These are phyloP conservation scores for Lentinula edodes DNA, from an alignment of 768 basidiomycete species.

Conservation along the genomic window DNA sequence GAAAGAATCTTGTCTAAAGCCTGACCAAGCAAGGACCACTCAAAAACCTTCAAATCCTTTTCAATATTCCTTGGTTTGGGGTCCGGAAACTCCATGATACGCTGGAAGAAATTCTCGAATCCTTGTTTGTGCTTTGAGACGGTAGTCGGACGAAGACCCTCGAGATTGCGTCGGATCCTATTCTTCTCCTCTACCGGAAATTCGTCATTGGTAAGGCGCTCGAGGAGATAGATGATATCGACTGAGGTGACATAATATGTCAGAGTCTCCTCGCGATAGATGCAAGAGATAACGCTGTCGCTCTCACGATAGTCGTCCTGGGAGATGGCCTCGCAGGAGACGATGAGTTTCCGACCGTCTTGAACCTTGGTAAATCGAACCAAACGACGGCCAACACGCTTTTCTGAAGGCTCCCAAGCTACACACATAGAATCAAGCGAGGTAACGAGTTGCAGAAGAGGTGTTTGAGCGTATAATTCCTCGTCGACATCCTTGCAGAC, in stretches of 20 bases:
- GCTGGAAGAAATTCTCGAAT: slow-evolving; percentile 84
- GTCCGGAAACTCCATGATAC: slow-evolving; percentile 93
- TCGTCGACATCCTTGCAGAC: slow-evolving; percentile 23
- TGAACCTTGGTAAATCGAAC: slow-evolving; percentile 81
- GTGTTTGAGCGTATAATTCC: slow-evolving; percentile 44
- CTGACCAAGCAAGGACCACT: slow-evolving; percentile 65
- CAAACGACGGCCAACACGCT: slow-evolving; percentile 67
- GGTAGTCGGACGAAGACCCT: slow-evolving; percentile 87
- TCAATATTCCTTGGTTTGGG: slow-evolving; percentile 97
- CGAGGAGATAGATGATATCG: slow-evolving; percentile 90
- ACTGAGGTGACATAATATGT: slow-evolving; percentile 90
- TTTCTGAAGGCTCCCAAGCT: slow-evolving; percentile 63
- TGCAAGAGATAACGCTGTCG: slow-evolving; percentile 90
- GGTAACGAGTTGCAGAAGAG: slow-evolving; percentile 55
- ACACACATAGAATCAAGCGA: slow-evolving; percentile 50
- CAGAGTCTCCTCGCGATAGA: slow-evolving; percentile 74
- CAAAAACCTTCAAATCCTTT: slow-evolving; percentile 90
- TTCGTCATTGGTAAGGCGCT: slow-evolving; percentile 65
- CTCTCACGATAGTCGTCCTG: slow-evolving; percentile 70
- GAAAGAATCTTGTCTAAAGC: slow-evolving; percentile 76
- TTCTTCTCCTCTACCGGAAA: slow-evolving; percentile 98
- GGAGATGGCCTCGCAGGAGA: slow-evolving; percentile 70
- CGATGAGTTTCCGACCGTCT: slow-evolving; percentile 69
- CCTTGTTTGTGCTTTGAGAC: slow-evolving; percentile 81
- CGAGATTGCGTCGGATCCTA: slow-evolving; percentile 88